A percentile compares a stretch with the other conserved stretches of the same genome.
These are phyloP conservation scores for Hura crepitans DNA, from an alignment of 441 rosid species.

Conservation along the genomic window DNA sequence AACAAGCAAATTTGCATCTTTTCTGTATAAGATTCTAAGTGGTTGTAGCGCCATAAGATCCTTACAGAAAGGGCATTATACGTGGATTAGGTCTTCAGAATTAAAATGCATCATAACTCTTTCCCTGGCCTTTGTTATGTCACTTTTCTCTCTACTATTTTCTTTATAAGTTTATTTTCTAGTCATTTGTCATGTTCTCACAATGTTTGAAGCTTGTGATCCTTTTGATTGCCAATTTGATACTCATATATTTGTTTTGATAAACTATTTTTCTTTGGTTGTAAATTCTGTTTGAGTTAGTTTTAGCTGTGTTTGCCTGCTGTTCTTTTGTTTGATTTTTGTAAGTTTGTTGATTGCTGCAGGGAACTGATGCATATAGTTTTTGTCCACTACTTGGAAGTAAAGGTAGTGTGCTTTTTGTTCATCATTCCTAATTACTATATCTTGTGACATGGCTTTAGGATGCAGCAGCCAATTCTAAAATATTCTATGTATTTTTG, in stretches of 20 bases:
- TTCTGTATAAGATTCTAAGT: not conserved
- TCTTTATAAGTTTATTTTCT: not conserved
- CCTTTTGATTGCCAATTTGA: not conserved
- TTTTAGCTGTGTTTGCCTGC: not conserved
- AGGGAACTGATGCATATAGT: conserved; percentile 93
- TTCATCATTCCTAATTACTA: conserved; percentile 4
- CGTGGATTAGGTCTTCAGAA: not conserved
- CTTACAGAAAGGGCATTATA: not conserved
- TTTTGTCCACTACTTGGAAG: conserved; percentile 94
- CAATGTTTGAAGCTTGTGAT: not conserved
- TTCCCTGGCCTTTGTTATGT: not conserved
- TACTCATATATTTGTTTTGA: not conserved
- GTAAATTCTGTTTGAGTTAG: not conserved
- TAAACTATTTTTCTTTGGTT: not conserved
- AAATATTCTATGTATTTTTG: not conserved
- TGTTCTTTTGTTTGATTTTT: not conserved
- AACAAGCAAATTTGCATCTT: not conserved
- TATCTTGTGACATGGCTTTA: not conserved
- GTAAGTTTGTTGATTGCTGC: conserved; percentile 30
- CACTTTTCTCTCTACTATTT: no score
- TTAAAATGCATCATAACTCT: no score
- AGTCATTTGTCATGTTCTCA: not conserved
- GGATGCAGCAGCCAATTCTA: not conserved
- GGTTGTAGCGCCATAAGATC: not conserved
- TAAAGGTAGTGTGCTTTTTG: conserved; percentile 51